Percentiles rank a stretch among this genome's conserved stretches.
Conservation (phyloP, 495 filamentous ascomycete genomes). For the Peziza echinospora region DNA sequence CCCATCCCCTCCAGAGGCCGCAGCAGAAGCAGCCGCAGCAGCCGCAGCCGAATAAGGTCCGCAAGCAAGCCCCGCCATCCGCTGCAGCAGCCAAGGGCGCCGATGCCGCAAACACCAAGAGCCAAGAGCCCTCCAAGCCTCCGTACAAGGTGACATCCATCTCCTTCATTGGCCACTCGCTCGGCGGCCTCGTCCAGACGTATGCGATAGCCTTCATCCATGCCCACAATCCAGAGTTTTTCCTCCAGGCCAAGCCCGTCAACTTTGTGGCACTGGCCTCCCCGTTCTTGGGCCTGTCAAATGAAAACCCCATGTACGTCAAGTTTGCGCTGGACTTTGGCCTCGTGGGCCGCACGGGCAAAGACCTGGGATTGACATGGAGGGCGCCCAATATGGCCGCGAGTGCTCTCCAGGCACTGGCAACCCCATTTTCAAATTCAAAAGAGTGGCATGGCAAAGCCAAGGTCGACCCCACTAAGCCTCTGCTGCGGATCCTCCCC, state of each 20-base stretch:
- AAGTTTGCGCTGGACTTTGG: slow-evolving; percentile 94
- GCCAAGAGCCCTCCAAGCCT: slow-evolving; percentile 24
- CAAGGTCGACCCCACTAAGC: slow-evolving; percentile 36
- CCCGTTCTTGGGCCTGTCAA: slow-evolving; percentile 80
- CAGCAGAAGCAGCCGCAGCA: background rate
- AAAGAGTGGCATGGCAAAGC: background rate
- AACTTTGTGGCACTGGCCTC: slow-evolving; percentile 88
- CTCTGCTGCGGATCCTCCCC: slow-evolving; percentile 70
- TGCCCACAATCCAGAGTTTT: slow-evolving; percentile 84
- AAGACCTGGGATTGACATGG: slow-evolving; percentile 90
- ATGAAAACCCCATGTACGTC: slow-evolving; percentile 93
- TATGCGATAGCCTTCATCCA: slow-evolving; percentile 96
- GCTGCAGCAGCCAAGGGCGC: background rate
- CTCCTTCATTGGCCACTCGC: slow-evolving; percentile 83
- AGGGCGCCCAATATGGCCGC: slow-evolving; percentile 34
- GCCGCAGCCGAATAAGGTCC: slow-evolving; percentile 1
- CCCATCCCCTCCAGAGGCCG: slow-evolving; percentile 29
- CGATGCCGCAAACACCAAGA: background rate
- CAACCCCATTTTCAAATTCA: background rate
- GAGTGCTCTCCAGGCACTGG: slow-evolving; percentile 21
- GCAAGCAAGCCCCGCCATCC: background rate
- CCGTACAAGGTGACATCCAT: slow-evolving; percentile 82
- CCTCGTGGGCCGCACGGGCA: slow-evolving; percentile 78
- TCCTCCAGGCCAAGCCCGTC: slow-evolving; percentile 63
- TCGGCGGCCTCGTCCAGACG: slow-evolving; percentile 77